These are phyloP conservation scores for Butyriboletus appendiculatus DNA, from an alignment of 1,284 basidiomycete species.

Conservation along the genomic window DNA sequence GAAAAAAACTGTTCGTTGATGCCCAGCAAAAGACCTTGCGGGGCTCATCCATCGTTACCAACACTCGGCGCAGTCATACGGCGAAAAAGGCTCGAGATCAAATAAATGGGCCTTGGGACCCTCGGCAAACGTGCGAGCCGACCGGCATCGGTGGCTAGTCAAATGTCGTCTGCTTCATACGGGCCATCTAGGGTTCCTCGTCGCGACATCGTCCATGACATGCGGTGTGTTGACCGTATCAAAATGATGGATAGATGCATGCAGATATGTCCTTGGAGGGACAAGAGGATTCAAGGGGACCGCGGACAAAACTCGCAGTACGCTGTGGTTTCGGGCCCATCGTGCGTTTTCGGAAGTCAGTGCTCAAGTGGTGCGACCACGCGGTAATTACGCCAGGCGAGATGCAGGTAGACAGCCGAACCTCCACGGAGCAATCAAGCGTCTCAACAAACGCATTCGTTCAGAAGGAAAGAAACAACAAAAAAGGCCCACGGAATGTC, in stretches of 20 bases:
- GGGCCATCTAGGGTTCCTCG: not conserved
- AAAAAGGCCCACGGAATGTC: not conserved
- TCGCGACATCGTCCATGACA: not conserved
- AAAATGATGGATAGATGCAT: not conserved
- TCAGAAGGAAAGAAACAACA: not conserved
- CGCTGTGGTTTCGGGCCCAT: not conserved
- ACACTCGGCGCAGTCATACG: constrained; percentile 19
- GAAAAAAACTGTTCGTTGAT: not conserved
- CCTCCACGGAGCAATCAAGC: not conserved
- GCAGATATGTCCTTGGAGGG: not conserved
- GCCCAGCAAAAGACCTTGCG: not conserved
- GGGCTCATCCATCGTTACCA: not conserved
- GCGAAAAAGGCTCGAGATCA: constrained; percentile 27
- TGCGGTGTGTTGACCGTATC: not conserved
- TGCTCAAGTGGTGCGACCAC: not conserved
- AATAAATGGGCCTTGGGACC: not conserved
- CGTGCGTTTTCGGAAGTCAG: constrained; percentile 1
- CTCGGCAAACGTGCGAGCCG: constrained; percentile 17
- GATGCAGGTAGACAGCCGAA: not conserved
- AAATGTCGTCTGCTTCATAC: not conserved
- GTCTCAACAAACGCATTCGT: not conserved
- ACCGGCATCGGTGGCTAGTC: constrained; percentile 18
- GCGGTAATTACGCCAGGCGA: constrained; percentile 15
- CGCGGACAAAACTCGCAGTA: not conserved
- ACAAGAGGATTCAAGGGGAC: not conserved